These are phyloP conservation scores for Aspergillus bertholletiae DNA, from an alignment of 495 filamentous ascomycete species.

Conservation along the genomic window DNA sequence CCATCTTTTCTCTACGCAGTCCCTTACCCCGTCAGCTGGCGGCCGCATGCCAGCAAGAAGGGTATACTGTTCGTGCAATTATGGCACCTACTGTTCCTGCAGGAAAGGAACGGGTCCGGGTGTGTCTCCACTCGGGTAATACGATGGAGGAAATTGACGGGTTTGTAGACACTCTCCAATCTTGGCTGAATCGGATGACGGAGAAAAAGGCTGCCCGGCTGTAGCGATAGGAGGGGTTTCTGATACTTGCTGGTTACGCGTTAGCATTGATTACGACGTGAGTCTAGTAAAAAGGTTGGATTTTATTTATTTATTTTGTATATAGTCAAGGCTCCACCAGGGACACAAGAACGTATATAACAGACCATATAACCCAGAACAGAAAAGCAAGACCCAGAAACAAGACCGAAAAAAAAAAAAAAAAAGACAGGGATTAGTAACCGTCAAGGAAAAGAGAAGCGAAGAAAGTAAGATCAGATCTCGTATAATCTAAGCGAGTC, in stretches of 20 bases:
- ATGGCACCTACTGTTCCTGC: constrained; percentile 47
- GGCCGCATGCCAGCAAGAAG: constrained; percentile 29
- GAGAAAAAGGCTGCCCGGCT: constrained; percentile 9
- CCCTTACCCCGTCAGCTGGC: constrained; percentile 29
- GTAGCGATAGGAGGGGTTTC: neutral
- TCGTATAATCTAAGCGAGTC: neutral
- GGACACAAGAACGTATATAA: too few relatives aligned
- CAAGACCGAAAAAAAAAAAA: too few relatives aligned
- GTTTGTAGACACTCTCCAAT: constrained; percentile 33
- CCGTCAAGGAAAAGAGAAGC: neutral
- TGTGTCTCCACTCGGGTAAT: constrained; percentile 49
- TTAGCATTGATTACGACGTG: neutral
- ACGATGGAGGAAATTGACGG: constrained; percentile 44
- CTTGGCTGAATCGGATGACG: constrained; percentile 33
- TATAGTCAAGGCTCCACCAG: too few relatives aligned
- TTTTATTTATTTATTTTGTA: too few relatives aligned
- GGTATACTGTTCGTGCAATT: constrained; percentile 41
- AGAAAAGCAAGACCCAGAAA: too few relatives aligned
- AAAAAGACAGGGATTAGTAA: neutral
- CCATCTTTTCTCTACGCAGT: constrained; percentile 44
- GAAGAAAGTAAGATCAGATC: neutral
- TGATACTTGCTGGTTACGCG: neutral
- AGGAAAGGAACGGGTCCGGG: constrained; percentile 45
- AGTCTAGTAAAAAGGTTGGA: neutral
- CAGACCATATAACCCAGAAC: too few relatives aligned